A percentile compares a stretch with the other conserved stretches of the same genome.
Conservation (phyloP, 257 asterid genomes). For the Forsythia suspensa region DNA sequence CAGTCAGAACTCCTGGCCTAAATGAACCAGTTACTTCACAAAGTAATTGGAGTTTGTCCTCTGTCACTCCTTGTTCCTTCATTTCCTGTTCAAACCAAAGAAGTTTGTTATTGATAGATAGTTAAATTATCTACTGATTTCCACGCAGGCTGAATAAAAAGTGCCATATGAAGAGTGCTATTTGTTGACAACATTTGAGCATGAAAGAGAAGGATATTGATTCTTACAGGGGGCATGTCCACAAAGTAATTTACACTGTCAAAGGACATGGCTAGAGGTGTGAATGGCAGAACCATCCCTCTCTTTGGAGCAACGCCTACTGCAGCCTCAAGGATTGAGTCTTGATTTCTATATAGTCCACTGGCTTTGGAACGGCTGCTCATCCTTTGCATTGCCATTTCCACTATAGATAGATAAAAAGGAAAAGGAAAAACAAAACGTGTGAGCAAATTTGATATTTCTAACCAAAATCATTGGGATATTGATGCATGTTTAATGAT, state of each 20-base stretch:
- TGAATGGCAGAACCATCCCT: conserved; percentile 70
- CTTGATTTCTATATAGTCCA: conserved; percentile 19
- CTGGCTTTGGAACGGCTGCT: conserved; percentile 27
- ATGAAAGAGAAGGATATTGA: not conserved
- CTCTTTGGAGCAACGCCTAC: conserved; percentile 36
- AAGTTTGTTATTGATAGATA: not conserved
- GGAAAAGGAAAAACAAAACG: not conserved
- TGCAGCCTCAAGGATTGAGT: conserved; percentile 31
- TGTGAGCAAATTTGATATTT: conserved; percentile 7
- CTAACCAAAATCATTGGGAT: not conserved
- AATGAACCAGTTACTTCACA: conserved; percentile 60
- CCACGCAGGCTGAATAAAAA: not conserved
- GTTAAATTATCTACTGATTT: not conserved
- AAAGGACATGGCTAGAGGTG: conserved; percentile 58
- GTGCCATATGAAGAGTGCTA: not conserved
- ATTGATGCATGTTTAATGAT: not conserved
- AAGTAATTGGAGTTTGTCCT: conserved; percentile 57
- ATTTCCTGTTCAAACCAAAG: conserved; percentile 36
- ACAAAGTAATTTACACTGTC: conserved; percentile 50
- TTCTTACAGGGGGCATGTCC: conserved; percentile 61
- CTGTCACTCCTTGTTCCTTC: conserved; percentile 55
- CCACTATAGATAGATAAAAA: conserved; percentile 24
- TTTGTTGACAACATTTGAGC: not conserved
- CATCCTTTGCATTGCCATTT: conserved; percentile 35
- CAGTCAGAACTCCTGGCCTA: conserved; percentile 75